Evolutionary conservation across 2,329 filamentous ascomycete species (phyloP), one percentile per base, ranked within the genome.

Genomic region (Macrophomina tecta): DNA sequence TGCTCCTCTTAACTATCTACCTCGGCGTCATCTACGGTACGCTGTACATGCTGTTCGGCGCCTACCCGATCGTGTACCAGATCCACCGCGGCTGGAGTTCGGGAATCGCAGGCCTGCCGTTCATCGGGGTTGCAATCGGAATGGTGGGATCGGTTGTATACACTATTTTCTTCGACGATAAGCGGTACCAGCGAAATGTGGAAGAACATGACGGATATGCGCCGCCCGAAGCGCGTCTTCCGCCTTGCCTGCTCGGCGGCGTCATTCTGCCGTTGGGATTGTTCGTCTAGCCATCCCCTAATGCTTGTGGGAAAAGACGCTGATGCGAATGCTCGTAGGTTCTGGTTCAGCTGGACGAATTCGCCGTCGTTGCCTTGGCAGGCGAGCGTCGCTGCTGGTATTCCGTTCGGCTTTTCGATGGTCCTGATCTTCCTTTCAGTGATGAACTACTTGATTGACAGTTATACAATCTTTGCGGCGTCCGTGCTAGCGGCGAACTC

Each of bases 401-500:
- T 82, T 7, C 84, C 84, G 0, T 87, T 87, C 72, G 85, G 85
- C 4, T 86, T 86, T 68, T 85, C 85, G 48, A 85, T 90, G 72
- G 86, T 91, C 1, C 76, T 90, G 36, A 87, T 91, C 42, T 92
- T 91, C 80, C 77, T 91, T n/a, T 74, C 72, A 16, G 75, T 78
- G 56, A 77, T 79, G 74, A 79, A 80, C 73, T 81, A 77, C 73
- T 62, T 84, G 55, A 79, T 80, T 67, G 77, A 80, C 64, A 75
- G 76, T 0, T 85, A 92, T 76, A 89, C 89, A 62, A 90, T 94
- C 71, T 94, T 90, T 69, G 91, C 92, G 0, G 91, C 91, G 0
- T 91, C 89, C 0, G 90, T 89, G 0, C 81, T 94, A 8, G 91
- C 91, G 2, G 90, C 90, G 56, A 92, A 94, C 78, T 91, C 91